Evolutionary conservation across 306 rosid species (phyloP), one percentile per base, ranked within the genome.

Genomic region (Begonia loranthoides): DNA sequence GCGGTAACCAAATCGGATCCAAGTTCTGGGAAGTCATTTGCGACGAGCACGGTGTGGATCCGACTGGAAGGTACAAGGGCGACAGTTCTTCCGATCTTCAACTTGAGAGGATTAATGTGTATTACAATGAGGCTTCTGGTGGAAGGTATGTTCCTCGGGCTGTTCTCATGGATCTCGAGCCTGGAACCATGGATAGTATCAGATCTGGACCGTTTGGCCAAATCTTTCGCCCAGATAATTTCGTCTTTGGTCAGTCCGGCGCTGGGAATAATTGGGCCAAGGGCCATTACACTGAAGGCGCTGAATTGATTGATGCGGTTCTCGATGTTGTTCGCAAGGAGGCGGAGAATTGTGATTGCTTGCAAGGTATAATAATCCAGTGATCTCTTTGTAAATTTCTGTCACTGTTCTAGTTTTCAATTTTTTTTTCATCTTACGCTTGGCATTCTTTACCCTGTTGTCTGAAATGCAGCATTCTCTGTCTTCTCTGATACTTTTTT

Each of bases 301-400:
- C 85, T 9, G 85, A 78, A 28, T 73, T 78, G 6, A 78, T 78
- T 19, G 85, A 78, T 63, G 49, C 81, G 6, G 85, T 78, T 43
- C 65, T 78, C 66, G 85, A 78, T 56, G 85, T 78, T 62, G 85
- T 78, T 2, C 64, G 85, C 59, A 78, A 78, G 61, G 85, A 78
- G 66, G 85, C 85, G 4, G 85, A 78, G 85, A 78, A 78, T 58
- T 78, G 85, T 44, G 85, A 78, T 66, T 78, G 85, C 62, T 69
- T 78, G 72, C 85, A 78, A 50, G 85, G 84, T 78, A 49, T 46
- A n/a, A 15, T 8, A 46, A 7, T 28, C 9, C 9, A 7, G 8
- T 28, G 36, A 28, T 4, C 22, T 19, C 22, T 19, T 19, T 19
- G 22, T 19, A 19, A 19, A 19, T 19, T n/a, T n/a, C 3, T 19